A percentile compares a stretch with the other conserved stretches of the same genome.
phyloP scores from a whole-genome alignment of 78 protist species.

The Dictyostelium intermedium region DNA sequence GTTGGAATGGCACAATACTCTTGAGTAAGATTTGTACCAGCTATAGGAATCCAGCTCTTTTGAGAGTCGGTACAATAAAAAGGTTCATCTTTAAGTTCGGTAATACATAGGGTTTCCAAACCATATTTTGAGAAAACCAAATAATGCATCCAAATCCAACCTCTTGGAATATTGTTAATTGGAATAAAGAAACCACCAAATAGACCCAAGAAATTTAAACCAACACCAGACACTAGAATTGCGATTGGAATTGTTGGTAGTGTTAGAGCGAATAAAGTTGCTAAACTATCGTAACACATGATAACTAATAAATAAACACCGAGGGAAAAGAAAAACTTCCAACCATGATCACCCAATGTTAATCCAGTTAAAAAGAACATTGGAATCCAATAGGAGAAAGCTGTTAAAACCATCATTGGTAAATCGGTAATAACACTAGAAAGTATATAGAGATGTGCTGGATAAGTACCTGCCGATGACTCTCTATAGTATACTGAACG shows the following conservation, averaged over 20 bases:
- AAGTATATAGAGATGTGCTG: slow-evolving; percentile 15
- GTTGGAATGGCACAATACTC: slow-evolving; percentile 22
- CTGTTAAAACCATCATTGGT: slow-evolving; percentile 39
- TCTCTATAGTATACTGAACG: slow-evolving; percentile 64
- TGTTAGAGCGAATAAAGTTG: slow-evolving; percentile 29
- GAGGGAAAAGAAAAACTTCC: slow-evolving; percentile 64
- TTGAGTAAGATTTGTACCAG: not conserved
- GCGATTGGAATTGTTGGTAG: slow-evolving; percentile 67
- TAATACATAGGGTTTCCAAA: slow-evolving; percentile 29
- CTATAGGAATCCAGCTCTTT: not conserved
- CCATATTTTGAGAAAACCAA: slow-evolving; percentile 38
- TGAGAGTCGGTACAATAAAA: slow-evolving; percentile 18
- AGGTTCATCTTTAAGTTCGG: not conserved
- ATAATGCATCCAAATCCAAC: slow-evolving; percentile 67
- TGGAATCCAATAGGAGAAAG: slow-evolving; percentile 68
- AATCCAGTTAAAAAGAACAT: slow-evolving; percentile 56
- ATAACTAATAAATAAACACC: slow-evolving; percentile 12
- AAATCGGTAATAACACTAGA: slow-evolving; percentile 32
- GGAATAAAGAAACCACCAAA: slow-evolving; percentile 73
- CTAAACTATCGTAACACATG: slow-evolving; percentile 42
- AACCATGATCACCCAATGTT: slow-evolving; percentile 50
- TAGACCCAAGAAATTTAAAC: slow-evolving; percentile 56
- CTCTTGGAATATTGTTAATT: not conserved
- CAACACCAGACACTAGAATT: slow-evolving; percentile 22
- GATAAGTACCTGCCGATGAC: slow-evolving; percentile 41